Percentiles rank a stretch among this genome's conserved stretches.
These are phyloP conservation scores for Diaporthe eres DNA, from an alignment of 2,329 filamentous ascomycete genomes.

Conservation along the genomic window DNA sequence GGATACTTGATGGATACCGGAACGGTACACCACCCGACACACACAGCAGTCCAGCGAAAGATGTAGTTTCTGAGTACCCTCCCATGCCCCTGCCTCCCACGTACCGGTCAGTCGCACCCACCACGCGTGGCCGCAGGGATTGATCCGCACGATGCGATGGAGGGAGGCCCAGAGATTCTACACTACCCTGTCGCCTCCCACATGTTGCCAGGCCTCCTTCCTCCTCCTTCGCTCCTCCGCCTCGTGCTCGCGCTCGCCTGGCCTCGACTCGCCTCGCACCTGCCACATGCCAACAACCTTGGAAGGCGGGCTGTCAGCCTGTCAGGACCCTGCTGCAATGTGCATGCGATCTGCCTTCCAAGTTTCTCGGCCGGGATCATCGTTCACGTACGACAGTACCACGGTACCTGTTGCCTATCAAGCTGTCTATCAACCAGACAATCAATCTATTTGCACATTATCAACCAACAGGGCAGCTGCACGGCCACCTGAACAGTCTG, in stretches of 20 bases:
- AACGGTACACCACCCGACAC: too few relatives aligned
- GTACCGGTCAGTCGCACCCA: conserved; percentile 22
- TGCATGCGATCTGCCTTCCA: conserved; percentile 4
- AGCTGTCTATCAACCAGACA: conserved; percentile 2
- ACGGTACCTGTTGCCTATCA: background rate
- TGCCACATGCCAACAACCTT: background rate
- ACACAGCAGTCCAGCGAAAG: too few relatives aligned
- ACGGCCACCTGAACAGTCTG: too few relatives aligned
- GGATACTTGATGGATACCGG: background rate
- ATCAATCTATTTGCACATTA: background rate
- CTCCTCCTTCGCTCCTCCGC: background rate
- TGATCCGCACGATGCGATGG: conserved; percentile 1
- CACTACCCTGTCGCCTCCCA: background rate
- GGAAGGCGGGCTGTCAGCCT: background rate
- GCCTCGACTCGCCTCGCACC: background rate
- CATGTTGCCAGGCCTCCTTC: background rate
- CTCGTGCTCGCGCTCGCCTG: background rate
- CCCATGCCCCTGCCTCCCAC: conserved; percentile 6
- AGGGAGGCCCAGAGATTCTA: background rate
- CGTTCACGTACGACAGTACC: background rate
- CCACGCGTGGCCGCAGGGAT: conserved; percentile 30
- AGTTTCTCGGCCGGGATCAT: background rate
- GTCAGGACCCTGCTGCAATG: background rate
- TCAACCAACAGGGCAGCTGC: background rate
- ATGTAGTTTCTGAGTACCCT: background rate